Evolutionary conservation across 805 yeast species (phyloP).

Genomic region (Ogataea glucozyma): DNA sequence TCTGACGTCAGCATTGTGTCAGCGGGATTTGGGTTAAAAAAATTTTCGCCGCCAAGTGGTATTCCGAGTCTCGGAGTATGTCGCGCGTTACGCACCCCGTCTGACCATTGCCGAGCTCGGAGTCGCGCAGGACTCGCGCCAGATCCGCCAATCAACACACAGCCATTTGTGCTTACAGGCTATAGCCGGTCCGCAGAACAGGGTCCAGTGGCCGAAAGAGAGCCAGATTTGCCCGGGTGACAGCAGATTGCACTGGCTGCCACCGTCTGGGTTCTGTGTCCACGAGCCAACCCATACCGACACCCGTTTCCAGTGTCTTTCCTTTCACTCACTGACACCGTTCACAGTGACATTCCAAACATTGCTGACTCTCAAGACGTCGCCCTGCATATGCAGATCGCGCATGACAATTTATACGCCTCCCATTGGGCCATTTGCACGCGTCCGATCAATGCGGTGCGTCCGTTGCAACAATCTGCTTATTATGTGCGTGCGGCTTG

Average conservation of each 20-base stretch:
- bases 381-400: conserved; percentile 8
- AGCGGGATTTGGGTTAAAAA: too few relatives aligned
- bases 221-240: too few relatives aligned
- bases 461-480: conserved; percentile 1
- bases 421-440: conserved; percentile 16
- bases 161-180: conserved; percentile 2
- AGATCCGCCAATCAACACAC: conserved; percentile 1
- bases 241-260: too few relatives aligned
- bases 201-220: background rate
- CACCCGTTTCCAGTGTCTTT: background rate
- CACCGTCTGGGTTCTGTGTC: too few relatives aligned
- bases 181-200: background rate
- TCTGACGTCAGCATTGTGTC: background rate
- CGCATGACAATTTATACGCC: conserved; percentile 17
- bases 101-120: conserved; percentile 7
- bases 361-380: background rate
- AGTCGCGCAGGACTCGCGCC: too few relatives aligned
- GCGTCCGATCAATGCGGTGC: conserved; percentile 8
- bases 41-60: background rate
- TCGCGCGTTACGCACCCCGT: background rate
- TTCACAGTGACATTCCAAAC: background rate
- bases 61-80: conserved; percentile 1
- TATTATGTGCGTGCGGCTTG: conserved; percentile 6
- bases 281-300: too few relatives aligned
- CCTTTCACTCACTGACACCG: background rate